Base-by-base conservation (phyloP, 306 rosid species). In the Sicyos baderoa region DNA sequence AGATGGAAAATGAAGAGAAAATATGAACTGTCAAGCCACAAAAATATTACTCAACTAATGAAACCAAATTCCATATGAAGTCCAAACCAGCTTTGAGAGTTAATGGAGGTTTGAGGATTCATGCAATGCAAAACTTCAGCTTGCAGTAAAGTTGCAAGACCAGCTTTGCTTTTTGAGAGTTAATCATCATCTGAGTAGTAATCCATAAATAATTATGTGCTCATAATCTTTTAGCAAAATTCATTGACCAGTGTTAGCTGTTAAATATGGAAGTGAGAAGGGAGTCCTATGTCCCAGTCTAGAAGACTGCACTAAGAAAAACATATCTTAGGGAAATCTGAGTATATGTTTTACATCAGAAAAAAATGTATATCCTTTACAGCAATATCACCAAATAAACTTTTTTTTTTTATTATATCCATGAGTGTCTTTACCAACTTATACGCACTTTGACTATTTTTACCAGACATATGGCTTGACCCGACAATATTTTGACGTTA, bases 171-270 rank as follows among this genome's bases (percentile, higher is more conserved):
- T 14, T n/a, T 14, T n/a, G 14, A 65, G 54, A 9, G 71, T 45
- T 65, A 65, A 47, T 65, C 71, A 64, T 64, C 53, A 65, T 65
- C 71, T 65, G 71, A 6, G 19, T 21, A 42, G 52, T 13, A 64
- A 64, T 64, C 18, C 40, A 65, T 65, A 65, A 65, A 44, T 45
- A 45, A 47, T 47, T 0, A 65, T 18, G 17, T 40, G 52, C 32
- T 64, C 35, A 17, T 10, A 63, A 16, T 1, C 2, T 35, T 7
- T 40, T 40, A 35, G 49, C 15, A 9, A 61, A 35, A 61, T 17
- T 61, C 15, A 61, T 9, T 61, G 8, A 3, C 68, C 9, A 61
- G 18, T 61, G 2, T 23, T 25, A 57, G 40, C 35, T 13, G 37
- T 57, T 54, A 19, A 18, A 54, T 23, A 57, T 57, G n/a, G 9